These are phyloP conservation scores for Leptomonas pyrrhocoris DNA, from an alignment of 208 protist species.

Conservation along the genomic window DNA sequence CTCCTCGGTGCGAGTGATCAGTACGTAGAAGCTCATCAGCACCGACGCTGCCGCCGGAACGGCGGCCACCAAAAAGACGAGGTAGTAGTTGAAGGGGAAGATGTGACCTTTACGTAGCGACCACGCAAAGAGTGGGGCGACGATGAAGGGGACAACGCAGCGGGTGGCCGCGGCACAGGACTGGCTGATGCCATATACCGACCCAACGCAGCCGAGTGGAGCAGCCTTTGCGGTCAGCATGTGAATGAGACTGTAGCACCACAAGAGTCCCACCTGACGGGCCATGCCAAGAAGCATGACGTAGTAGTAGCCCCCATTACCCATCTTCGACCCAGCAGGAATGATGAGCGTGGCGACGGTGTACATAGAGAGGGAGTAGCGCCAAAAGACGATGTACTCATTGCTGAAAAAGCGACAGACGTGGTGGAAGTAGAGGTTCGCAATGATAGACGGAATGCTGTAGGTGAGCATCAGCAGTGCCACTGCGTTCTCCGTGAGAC, in stretches of 20 bases:
- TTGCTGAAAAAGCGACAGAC: constrained; percentile 34
- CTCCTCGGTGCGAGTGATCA: constrained; percentile 17
- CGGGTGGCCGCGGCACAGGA: constrained; percentile 46
- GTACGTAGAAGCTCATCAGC: constrained; percentile 18
- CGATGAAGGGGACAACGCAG: constrained; percentile 56
- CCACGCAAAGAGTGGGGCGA: constrained; percentile 57
- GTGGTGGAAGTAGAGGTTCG: constrained; percentile 49
- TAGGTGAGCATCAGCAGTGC: constrained; percentile 45
- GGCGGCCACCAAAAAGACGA: constrained; percentile 49
- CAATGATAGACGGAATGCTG: constrained; percentile 46
- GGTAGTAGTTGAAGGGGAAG: constrained; percentile 69
- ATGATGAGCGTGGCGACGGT: constrained; percentile 23
- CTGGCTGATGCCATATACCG: constrained; percentile 63
- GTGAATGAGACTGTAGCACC: constrained; percentile 53
- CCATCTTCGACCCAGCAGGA: constrained; percentile 24
- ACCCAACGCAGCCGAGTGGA: constrained; percentile 44
- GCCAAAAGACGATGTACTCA: constrained; percentile 20
- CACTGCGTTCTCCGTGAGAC: constrained; percentile 37
- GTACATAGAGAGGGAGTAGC: constrained; percentile 15
- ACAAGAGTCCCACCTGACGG: constrained; percentile 40
- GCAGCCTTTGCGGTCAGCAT: constrained; percentile 48
- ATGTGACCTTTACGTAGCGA: constrained; percentile 34
- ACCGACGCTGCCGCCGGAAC: constrained; percentile 21
- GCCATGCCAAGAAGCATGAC: constrained; percentile 45
- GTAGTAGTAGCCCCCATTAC: constrained; percentile 26